Evolutionary conservation across 257 asterid species (phyloP).

Genomic region (Solanum sparsipilum): DNA sequence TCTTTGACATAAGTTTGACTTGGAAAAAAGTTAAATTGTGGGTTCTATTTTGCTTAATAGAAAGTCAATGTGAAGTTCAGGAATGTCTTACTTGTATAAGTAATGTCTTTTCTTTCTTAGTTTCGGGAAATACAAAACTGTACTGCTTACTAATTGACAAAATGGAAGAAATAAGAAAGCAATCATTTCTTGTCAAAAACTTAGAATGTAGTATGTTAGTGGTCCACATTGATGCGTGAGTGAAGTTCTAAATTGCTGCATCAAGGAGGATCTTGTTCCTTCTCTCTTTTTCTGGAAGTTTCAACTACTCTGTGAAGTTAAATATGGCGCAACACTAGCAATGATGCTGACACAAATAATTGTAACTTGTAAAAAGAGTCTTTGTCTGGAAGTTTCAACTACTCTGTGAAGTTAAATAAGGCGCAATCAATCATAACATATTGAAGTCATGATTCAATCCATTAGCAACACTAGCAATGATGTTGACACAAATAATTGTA

Average conservation of each 20-base stretch:
- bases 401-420: background rate
- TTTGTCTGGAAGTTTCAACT: background rate
- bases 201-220: background rate
- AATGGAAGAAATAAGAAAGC: background rate
- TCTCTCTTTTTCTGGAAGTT: background rate
- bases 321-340: background rate
- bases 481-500: background rate
- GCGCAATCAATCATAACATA: background rate
- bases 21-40: background rate
- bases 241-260: background rate
- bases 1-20: background rate
- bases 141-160: background rate
- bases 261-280: background rate
- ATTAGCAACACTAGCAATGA: background rate
- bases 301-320: background rate
- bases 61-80: background rate
- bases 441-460: background rate
- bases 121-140: background rate
- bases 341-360: background rate
- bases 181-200: background rate
- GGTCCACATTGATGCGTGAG: background rate
- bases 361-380: background rate
- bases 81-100: background rate
- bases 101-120: background rate
- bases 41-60: background rate